Evolutionary conservation across 495 filamentous ascomycete species (phyloP), one percentile per base, ranked within the genome.

Genomic region (Talaromyces stipitatus): DNA sequence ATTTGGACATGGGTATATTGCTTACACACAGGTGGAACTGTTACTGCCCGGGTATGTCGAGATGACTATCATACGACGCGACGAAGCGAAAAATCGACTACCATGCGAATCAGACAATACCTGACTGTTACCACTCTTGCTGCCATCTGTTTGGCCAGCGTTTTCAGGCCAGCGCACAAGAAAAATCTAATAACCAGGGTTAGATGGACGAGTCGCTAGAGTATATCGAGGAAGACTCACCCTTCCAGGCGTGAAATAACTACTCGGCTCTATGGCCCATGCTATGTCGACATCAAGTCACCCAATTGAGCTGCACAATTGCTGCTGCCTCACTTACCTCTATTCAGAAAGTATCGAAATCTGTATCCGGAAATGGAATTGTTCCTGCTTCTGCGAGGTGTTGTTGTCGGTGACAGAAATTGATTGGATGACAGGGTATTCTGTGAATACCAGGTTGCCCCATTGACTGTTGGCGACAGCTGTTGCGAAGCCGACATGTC

Each of bases 31-130:
- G 64, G 43, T 47, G 5, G 43, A 47, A 26, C 65, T 70, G 11
- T 56, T 64, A 55, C 64, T 68, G 1, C 62, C 59, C 1, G 55
- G 57, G 7, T 58, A 56, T 43, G 56, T 52, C 43, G 62, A 68
- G 29, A 67, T 33, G 0, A 72, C 66, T 9, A 72, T 61, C 69
- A 73, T 73, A 30, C 68, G 68, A 16, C 69, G 68, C 38, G 68
- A 67, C 26, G 55, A 61, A 32, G 62, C 67, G 30, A 66, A 69
- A 23, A 67, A 64, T 2, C 41, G 52, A 18, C 71, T 59, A 8
- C 62, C 60, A 45, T 59, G 68, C 16, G 51, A 58, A n/a, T 64
- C 67, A 12, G 8, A n/a, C 23, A 18, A 59, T n/a, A 41, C 26
- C 12, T 55, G 47, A 4, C 55, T 38, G 46, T 23, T 33, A 24